Evolutionary conservation across 2,329 filamentous ascomycete genomes (phyloP).

Genomic region (Chaetomiaceae sp.): DNA sequence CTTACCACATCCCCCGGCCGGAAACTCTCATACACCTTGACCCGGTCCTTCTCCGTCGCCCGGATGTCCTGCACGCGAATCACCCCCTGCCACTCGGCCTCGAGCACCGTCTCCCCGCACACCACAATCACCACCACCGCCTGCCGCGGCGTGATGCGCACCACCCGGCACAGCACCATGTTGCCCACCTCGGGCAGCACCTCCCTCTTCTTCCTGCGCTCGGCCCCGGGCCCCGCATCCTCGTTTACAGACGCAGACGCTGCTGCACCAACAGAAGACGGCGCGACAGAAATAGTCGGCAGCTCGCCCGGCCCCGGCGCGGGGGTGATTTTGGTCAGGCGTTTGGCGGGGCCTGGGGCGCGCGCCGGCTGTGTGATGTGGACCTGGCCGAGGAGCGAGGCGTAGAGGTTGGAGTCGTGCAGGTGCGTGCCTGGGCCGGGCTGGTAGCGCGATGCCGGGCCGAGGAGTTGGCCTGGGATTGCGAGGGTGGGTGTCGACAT

Average conservation of each 20-base stretch:
- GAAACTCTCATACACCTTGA: conserved; percentile 87
- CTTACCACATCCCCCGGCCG: conserved; percentile 87
- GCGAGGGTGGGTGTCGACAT: conserved; percentile 50
- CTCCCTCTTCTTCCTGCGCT: conserved; percentile 49
- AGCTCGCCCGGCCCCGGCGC: conserved; percentile 38
- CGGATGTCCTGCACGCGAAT: conserved; percentile 88
- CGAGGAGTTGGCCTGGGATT: conserved; percentile 78
- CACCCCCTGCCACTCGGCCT: conserved; percentile 78
- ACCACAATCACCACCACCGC: conserved; percentile 82
- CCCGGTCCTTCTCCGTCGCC: conserved; percentile 92
- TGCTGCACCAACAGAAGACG: conserved; percentile 26
- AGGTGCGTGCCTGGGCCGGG: conserved; percentile 83
- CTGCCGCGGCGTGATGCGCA: conserved; percentile 78
- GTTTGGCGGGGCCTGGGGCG: conserved; percentile 49
- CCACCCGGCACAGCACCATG: conserved; percentile 77
- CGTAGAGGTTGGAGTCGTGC: conserved; percentile 67
- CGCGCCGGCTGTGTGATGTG: conserved; percentile 46
- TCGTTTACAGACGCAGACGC: conserved; percentile 12
- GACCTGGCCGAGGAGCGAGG: conserved; percentile 75
- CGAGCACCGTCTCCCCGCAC: conserved; percentile 65
- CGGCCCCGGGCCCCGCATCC: conserved; percentile 19
- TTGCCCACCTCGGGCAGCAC: conserved; percentile 78
- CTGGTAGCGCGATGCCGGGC: conserved; percentile 58
- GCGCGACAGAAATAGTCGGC: conserved; percentile 53
- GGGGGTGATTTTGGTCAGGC: conserved; percentile 52